Base-by-base conservation (phyloP, 441 rosid genomes). In the Erodium texanum region DNA sequence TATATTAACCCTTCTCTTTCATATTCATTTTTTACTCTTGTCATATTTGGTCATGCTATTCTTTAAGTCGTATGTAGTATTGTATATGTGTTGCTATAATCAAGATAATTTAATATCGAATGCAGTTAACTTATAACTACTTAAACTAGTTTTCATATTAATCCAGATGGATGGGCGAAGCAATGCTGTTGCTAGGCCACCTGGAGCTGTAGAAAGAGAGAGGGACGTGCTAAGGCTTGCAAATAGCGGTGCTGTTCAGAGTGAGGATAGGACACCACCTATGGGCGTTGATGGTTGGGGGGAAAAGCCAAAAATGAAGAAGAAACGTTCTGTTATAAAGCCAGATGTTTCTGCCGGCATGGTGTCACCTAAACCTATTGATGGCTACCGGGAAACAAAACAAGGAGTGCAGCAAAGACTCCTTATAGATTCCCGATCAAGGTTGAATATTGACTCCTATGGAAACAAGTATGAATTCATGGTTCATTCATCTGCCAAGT, bases 301-400 rank as follows among this genome's bases (percentile, higher is more conserved):
- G 50, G 99, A 95, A 76, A 96, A 90, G 83, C 72, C 90, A 65
- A 96, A 89, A 86, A 84, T 89, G 90, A 96, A 93, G 88, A 95
- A 92, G 84, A 93, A 89, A 71, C 96, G 96, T 38, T 90, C 98
- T 77, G 96, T 87, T 66, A 95, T 88, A 80, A 92, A 88, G 84
- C 79, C 87, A 18, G 98, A 92, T 75, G 82, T 73, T 71, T 80
- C 96, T 75, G 76, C 93, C 68, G 81, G 75, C 76, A 70, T 77
- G 75, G 71, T 75, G 50, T 79, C 87, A 29, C 66, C 87, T 74
- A 93, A 86, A 82, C 80, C 86, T 48, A 70, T 69, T 34, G 92
- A 96, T 78, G 87, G 89, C 71, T 82, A 77, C 75, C 82, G 96
- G 72, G 98, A 90, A 75, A 66, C 82, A 62, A 93, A 93, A 77